Percentiles rank a stretch among this genome's conserved stretches.
Conservation (phyloP, 495 filamentous ascomycete species). For the Neurospora cerealis region DNA sequence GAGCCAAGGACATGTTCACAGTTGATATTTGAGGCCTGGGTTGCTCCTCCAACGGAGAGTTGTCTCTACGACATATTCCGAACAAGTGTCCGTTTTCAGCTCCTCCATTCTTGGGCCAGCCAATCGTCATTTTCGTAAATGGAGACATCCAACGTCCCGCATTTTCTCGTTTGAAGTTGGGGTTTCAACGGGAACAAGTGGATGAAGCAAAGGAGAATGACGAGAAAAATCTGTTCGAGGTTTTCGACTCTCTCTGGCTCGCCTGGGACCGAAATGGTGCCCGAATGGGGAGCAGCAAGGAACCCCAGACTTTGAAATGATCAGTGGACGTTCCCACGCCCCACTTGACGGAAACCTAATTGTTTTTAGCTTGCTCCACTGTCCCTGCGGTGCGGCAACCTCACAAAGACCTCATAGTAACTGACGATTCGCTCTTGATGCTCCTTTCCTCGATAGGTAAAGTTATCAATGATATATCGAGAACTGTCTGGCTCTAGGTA, state of each 20-base stretch:
- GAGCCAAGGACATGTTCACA: not conserved
- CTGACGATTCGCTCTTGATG: not conserved
- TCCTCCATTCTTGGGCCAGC: not conserved
- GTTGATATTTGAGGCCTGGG: not conserved
- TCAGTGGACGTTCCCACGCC: not conserved
- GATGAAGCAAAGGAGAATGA: not conserved
- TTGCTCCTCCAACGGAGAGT: not conserved
- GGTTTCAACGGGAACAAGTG: not conserved
- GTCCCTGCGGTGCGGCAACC: not conserved
- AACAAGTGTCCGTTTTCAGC: not conserved
- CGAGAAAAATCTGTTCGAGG: not conserved
- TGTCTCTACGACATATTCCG: not conserved
- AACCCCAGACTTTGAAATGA: not conserved
- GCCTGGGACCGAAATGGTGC: not conserved
- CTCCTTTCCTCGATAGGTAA: not conserved
- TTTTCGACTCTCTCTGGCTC: not conserved
- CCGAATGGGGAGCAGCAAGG: not conserved
- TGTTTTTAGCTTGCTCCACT: not conserved
- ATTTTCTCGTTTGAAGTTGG: not conserved
- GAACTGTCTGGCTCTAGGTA: not conserved
- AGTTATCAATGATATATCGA: not conserved
- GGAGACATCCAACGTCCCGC: not conserved
- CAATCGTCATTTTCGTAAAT: not conserved
- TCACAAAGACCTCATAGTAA: not conserved
- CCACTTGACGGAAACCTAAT: not conserved